Conservation (phyloP, 2,329 filamentous ascomycete species). For the Xylariaceae sp. region DNA sequence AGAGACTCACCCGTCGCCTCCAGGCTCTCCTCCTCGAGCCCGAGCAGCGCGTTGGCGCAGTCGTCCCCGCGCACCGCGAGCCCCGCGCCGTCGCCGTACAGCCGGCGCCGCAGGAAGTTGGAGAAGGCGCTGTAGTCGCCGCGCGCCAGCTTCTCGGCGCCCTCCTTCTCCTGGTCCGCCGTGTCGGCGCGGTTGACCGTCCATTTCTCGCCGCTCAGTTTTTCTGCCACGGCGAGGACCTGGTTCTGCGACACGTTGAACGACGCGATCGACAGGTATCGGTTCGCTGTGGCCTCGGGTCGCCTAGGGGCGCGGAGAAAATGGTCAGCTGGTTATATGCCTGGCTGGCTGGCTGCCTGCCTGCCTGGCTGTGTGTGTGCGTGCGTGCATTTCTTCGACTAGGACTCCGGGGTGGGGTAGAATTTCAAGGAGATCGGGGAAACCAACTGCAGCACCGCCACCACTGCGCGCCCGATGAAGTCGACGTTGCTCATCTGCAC, state of each 20-base stretch:
- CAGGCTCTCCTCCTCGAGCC: conserved; percentile 19
- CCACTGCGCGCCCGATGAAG: conserved; percentile 44
- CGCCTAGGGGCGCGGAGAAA: too few relatives aligned
- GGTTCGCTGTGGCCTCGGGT: conserved; percentile 46
- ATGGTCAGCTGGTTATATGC: too few relatives aligned
- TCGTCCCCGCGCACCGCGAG: conserved; percentile 13
- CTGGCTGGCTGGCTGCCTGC: too few relatives aligned
- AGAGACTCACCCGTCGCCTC: conserved; percentile 7
- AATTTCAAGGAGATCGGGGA: too few relatives aligned
- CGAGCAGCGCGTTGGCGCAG: conserved; percentile 17
- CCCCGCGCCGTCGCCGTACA: conserved; percentile 20
- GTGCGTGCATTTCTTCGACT: too few relatives aligned
- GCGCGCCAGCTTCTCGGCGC: conserved; percentile 32
- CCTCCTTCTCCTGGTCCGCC: conserved; percentile 28
- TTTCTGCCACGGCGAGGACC: conserved; percentile 45
- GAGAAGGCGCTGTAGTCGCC: conserved; percentile 29
- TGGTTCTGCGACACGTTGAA: conserved; percentile 52
- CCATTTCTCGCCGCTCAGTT: conserved; percentile 43
- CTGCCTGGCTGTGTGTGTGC: too few relatives aligned
- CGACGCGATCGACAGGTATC: conserved; percentile 49
- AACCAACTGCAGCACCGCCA: too few relatives aligned
- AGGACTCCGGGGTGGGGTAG: too few relatives aligned
- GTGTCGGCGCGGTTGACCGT: conserved; percentile 31
- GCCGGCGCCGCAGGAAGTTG: conserved; percentile 15
- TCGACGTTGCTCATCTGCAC: conserved; percentile 44